Conservation (phyloP, 257 asterid genomes). For the Paulownia fortunei region DNA sequence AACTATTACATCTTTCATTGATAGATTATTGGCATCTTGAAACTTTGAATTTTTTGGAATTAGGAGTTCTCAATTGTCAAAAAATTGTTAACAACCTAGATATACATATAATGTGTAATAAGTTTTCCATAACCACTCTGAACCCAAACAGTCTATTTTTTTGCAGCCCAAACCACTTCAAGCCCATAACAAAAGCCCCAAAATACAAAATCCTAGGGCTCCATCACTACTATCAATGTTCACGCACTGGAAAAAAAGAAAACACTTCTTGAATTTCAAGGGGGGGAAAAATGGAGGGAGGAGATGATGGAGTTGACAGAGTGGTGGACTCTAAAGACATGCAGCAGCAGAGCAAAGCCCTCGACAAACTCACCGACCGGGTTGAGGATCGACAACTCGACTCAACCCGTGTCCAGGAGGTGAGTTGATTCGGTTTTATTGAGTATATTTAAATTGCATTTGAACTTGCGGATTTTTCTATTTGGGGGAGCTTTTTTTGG, state of each 20-base stretch:
- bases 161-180: not conserved
- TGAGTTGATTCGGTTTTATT: too few relatives aligned
- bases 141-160: not conserved
- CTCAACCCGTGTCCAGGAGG: slow-evolving; percentile 95
- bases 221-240: too few relatives aligned
- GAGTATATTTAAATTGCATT: too few relatives aligned
- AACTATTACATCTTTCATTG: too few relatives aligned
- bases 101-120: not conserved
- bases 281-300: slow-evolving; percentile 61
- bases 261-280: slow-evolving; percentile 7
- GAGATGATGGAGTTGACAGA: slow-evolving; percentile 74
- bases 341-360: slow-evolving; percentile 97
- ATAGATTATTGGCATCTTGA: too few relatives aligned
- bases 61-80: too few relatives aligned
- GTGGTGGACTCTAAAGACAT: slow-evolving; percentile 82
- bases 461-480: not conserved
- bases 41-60: too few relatives aligned
- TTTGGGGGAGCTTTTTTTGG: not conserved
- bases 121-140: not conserved
- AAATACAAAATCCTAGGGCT: too few relatives aligned
- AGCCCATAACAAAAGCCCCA: too few relatives aligned
- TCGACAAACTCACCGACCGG: slow-evolving; percentile 94
- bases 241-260: not conserved
- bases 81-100: too few relatives aligned
- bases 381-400: slow-evolving; percentile 99